A percentile compares a stretch with the other conserved stretches of the same genome.
phyloP scores from a whole-genome alignment of 176 grass and related monocot species.

The Oryza australiensis region DNA sequence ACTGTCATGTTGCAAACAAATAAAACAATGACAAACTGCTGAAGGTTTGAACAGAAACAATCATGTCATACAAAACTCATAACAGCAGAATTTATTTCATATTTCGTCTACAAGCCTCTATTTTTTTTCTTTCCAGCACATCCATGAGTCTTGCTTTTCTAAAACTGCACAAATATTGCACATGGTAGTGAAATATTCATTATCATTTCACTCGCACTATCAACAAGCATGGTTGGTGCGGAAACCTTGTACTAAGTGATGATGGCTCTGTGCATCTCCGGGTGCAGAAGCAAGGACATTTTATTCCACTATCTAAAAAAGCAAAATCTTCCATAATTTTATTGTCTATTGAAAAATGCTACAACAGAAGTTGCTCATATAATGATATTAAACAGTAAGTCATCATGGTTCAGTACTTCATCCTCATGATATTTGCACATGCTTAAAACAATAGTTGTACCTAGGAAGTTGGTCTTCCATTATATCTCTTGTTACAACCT shows the following conservation, averaged over 20 bases:
- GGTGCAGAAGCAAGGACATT: too few relatives aligned
- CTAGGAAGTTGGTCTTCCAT: slow-evolving; percentile 79
- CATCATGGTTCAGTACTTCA: slow-evolving; percentile 30
- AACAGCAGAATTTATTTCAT: slow-evolving; percentile 7
- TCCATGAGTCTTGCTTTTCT: background rate
- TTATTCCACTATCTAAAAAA: too few relatives aligned
- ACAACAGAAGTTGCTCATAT: slow-evolving; percentile 7
- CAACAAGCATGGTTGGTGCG: background rate
- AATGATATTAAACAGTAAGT: slow-evolving; percentile 24
- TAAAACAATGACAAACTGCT: slow-evolving; percentile 36
- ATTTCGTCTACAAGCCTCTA: background rate
- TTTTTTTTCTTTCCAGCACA: slow-evolving; percentile 25
- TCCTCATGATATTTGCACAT: slow-evolving; percentile 27
- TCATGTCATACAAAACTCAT: background rate
- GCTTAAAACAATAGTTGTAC: slow-evolving; percentile 51
- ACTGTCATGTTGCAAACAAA: slow-evolving; percentile 57
- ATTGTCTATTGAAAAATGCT: background rate
- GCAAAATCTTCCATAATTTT: background rate
- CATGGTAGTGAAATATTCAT: background rate
- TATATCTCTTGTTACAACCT: slow-evolving; percentile 94
- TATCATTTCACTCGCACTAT: background rate
- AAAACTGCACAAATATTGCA: background rate
- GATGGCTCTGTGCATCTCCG: too few relatives aligned
- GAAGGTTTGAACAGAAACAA: slow-evolving; percentile 14
- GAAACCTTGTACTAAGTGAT: too few relatives aligned